A percentile compares a stretch with the other conserved stretches of the same genome.
Conservation (phyloP, 225 moss, liverwort and hornwort species). For the Ulota crispa region DNA sequence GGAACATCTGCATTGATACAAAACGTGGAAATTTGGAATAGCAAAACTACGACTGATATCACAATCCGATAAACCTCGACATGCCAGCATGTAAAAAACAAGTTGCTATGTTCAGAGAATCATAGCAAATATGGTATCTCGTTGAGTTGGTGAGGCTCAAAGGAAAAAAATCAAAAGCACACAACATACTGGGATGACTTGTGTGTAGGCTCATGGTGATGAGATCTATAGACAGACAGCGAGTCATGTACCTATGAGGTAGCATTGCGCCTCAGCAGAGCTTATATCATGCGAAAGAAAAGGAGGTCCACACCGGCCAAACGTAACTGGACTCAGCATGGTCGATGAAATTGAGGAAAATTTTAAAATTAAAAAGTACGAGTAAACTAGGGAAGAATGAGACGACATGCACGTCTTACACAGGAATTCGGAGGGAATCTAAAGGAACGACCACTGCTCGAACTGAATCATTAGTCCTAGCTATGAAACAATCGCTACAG, state of each 20-base stretch:
- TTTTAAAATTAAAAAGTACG: background rate
- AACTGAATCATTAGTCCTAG: background rate
- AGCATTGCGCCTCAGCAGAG: background rate
- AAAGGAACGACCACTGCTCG: too few relatives aligned
- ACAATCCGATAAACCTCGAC: background rate
- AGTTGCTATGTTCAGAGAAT: background rate
- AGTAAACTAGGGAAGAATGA: background rate
- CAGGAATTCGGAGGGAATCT: background rate
- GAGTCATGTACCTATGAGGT: background rate
- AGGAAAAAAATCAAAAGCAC: background rate
- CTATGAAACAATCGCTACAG: background rate
- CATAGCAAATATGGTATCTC: background rate
- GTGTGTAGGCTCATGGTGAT: background rate
- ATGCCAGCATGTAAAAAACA: background rate
- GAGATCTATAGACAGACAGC: background rate
- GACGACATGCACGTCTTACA: background rate
- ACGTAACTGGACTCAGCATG: background rate
- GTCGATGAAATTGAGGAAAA: background rate
- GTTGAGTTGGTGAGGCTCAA: background rate
- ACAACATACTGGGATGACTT: background rate
- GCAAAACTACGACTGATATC: background rate
- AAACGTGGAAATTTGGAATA: background rate
- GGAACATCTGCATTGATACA: background rate
- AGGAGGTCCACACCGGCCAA: background rate
- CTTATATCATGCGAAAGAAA: background rate